These are phyloP conservation scores for Teratosphaeria epicoccoides DNA, from an alignment of 2,329 filamentous ascomycete genomes.

Conservation along the genomic window DNA sequence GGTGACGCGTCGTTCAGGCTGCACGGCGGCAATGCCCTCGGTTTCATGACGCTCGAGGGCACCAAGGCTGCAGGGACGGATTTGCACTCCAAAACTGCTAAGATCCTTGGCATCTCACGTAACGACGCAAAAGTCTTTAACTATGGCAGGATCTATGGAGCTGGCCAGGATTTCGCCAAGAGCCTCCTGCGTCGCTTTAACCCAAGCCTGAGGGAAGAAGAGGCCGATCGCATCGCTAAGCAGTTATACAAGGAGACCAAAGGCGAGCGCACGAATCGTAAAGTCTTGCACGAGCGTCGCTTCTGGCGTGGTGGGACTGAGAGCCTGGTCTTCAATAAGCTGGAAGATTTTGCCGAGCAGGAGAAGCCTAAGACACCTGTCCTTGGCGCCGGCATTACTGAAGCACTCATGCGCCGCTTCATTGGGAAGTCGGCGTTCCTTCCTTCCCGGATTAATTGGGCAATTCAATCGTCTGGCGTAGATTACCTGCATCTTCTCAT, in stretches of 20 bases:
- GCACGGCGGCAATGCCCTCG: constrained; percentile 92
- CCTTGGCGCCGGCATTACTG: constrained; percentile 87
- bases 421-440: constrained; percentile 86
- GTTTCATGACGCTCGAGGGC: constrained; percentile 97
- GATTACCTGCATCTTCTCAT: constrained; percentile 95
- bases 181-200: constrained; percentile 91
- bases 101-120: constrained; percentile 83
- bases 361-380: constrained; percentile 84
- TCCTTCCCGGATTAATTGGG: constrained; percentile 97
- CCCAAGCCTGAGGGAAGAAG: constrained; percentile 63
- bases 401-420: constrained; percentile 81
- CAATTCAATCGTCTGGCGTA: constrained; percentile 92
- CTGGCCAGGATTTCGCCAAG: constrained; percentile 83
- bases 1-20: constrained; percentile 91
- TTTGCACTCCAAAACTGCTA: constrained; percentile 83
- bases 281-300: constrained; percentile 56
- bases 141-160: constrained; percentile 97
- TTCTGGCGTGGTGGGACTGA: constrained; percentile 98
- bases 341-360: constrained; percentile 96
- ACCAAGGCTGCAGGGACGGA: constrained; percentile 91
- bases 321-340: constrained; percentile 94
- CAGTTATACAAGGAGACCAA: constrained; percentile 85
- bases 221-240: constrained; percentile 65
- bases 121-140: constrained; percentile 98
- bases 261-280: constrained; percentile 71